phyloP scores from a whole-genome alignment of 2,329 filamentous ascomycete genomes.

The Capronia americana region DNA sequence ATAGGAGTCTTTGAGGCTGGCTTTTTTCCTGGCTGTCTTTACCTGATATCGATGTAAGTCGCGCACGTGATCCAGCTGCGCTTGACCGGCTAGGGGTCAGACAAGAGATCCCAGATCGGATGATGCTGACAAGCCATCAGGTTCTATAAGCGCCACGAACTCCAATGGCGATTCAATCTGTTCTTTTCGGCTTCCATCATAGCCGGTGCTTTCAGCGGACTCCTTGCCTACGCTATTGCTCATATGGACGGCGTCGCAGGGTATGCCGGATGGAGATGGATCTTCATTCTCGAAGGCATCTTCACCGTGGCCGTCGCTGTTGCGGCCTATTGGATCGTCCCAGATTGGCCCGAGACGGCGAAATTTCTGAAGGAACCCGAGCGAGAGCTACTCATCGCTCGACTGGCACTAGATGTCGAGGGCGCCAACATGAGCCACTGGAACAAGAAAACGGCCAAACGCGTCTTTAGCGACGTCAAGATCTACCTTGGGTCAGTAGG shows the following conservation, averaged over 20 bases:
- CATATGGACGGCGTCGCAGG: conserved; percentile 55
- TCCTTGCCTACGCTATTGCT: conserved; percentile 59
- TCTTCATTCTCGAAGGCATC: conserved; percentile 47
- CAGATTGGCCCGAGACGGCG: conserved; percentile 45
- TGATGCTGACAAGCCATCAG: conserved; percentile 36
- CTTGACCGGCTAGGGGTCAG: background rate
- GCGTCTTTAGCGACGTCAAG: conserved; percentile 45
- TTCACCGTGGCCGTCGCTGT: conserved; percentile 43
- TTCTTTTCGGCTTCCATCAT: conserved; percentile 48
- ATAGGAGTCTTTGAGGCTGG: conserved; percentile 46
- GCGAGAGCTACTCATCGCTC: conserved; percentile 46
- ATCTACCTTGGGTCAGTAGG: conserved; percentile 42
- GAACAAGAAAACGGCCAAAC: conserved; percentile 41
- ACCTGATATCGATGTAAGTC: conserved; percentile 39
- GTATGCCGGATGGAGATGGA: conserved; percentile 45
- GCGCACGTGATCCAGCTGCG: background rate
- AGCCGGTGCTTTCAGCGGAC: conserved; percentile 52
- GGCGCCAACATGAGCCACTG: conserved; percentile 43
- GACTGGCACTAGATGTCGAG: conserved; percentile 42
- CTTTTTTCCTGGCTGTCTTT: conserved; percentile 47
- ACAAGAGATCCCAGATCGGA: conserved; percentile 15
- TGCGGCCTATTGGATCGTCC: conserved; percentile 42
- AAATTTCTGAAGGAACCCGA: conserved; percentile 42
- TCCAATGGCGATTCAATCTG: conserved; percentile 47
- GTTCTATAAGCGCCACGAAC: conserved; percentile 48